Evolutionary conservation across 108 stramenopile species (phyloP), one percentile per base, ranked within the genome.

Genomic region (Fistulifera pelliculosa): DNA sequence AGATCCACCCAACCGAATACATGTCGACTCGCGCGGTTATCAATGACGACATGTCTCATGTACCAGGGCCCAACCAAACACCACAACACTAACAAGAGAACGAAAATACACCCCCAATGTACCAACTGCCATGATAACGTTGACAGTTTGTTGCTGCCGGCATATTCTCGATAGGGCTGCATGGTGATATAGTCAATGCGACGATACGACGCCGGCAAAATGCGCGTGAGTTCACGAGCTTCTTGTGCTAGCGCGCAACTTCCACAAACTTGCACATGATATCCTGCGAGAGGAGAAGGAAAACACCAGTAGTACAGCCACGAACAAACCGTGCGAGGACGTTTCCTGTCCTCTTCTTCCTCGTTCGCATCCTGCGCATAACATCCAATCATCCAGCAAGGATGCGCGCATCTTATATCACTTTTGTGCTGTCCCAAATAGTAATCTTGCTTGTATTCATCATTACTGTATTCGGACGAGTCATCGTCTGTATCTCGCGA

Each of bases 211-310:
- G 78, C 75, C 2, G 76, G 19, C 25, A 87, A 14, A 7, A 51
- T 49, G 12, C 42, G 10, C 40, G 84, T 76, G 8, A 87, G 52
- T 45, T 87, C 81, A 6, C 85, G 68, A 27, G 73, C 83, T 65
- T 92, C 90, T 64, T 92, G 90, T 11, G 85, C 85, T 23, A 87
- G 27, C 1, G 71, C 85, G 41, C 90, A 92, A 5, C 76, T 60
- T 27, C 90, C 90, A 39, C 83, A 85, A 27, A 69, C 47, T 58
- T 85, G 83, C 12, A 79, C 23, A 27, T 85, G 75, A 43, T 71
- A 56, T 21, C 41, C 58, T 65, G 50, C 72, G 64, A 73, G 70
- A 62, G 50, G 60, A 1, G 44, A 40, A 54, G 28, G 74, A 54
- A 39, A 79, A 65, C 38, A 53, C 55, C 8, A 56, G 49, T 54